Base-by-base conservation (phyloP, 2,329 filamentous ascomycete species). In the Ophiocordyceps camponoti-floridani region DNA sequence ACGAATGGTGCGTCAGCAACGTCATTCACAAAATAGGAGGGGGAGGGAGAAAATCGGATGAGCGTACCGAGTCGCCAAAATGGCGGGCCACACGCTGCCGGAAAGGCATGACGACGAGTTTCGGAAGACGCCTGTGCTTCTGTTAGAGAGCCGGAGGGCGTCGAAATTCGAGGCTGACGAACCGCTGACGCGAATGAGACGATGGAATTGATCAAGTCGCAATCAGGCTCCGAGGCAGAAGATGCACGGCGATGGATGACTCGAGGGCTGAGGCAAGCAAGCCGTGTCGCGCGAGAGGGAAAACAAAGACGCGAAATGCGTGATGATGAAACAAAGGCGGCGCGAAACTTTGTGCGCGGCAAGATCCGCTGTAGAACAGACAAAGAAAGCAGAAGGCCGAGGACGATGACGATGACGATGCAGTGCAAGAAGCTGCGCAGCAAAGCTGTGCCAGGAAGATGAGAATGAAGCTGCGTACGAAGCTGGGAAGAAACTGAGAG, bases 31-130 rank as follows among this genome's bases (percentile, higher is more conserved):
- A 7, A 37, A 40, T 27, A n/a, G 41, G 14, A 13, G 37, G 16
- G n/a, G 14, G 4, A 33, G 8, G 7, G 16, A 37, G 10, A 37
- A 13, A n/a, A 18, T n/a, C 13, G 27, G 13, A 33, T 45, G 48
- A 47, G 56, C 64, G 54, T 62, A 68, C 64, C 50, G 65, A 62
- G 51, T 69, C 66, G 54, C 66, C 66, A 48, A 69, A 65, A 43
- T 65, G 65, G 55, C 66, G 66, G 44, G 65, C 65, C 57, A 69
- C 62, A 45, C 60, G 59, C 50, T 64, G 58, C 45, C 62, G 56
- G 47, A 64, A 62, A 19, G 61, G 59, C 62, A 64, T 64, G 38
- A 23, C 5, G 18, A 6, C 38, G 26, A 41, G 38, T 26, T 19
- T 38, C n/a, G 35, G 35, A 16, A 18, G 35, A 26, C 18, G 19